phyloP scores from a whole-genome alignment of 108 stramenopile genomes.

The Pseudonitzschia delicatissima region DNA sequence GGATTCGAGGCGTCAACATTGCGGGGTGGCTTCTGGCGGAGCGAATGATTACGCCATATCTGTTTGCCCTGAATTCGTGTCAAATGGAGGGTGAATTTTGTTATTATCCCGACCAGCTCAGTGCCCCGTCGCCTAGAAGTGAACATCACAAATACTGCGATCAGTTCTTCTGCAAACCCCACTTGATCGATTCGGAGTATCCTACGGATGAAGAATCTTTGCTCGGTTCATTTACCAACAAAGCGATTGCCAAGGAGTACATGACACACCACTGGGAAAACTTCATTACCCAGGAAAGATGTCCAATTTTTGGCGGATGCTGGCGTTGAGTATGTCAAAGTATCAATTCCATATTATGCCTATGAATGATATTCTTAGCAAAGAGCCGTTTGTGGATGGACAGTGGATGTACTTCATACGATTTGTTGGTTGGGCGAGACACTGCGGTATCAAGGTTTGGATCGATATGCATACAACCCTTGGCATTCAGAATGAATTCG shows the following conservation, averaged over 20 bases:
- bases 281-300: slow-evolving; percentile 56
- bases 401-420: slow-evolving; percentile 57
- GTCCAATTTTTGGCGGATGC: slow-evolving; percentile 29
- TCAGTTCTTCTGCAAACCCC: slow-evolving; percentile 33
- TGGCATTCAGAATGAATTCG: slow-evolving; percentile 63
- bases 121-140: slow-evolving; percentile 31
- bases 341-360: slow-evolving; percentile 75
- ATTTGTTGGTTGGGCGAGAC: slow-evolving; percentile 53
- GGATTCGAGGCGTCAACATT: slow-evolving; percentile 67
- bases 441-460: slow-evolving; percentile 52
- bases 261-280: slow-evolving; percentile 61
- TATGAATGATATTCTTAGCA: slow-evolving; percentile 23
- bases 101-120: slow-evolving; percentile 47
- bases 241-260: slow-evolving; percentile 35
- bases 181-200: slow-evolving; percentile 28
- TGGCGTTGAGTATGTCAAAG: slow-evolving; percentile 61
- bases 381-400: slow-evolving; percentile 52
- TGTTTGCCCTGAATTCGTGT: slow-evolving; percentile 50
- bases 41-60: slow-evolving; percentile 69
- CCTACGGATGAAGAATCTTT: slow-evolving; percentile 48
- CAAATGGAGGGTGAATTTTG: slow-evolving; percentile 43
- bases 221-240: slow-evolving; percentile 23
- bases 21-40: slow-evolving; percentile 67
- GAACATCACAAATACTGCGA: slow-evolving; percentile 23
- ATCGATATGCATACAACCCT: slow-evolving; percentile 69